Evolutionary conservation across 768 basidiomycete species (phyloP).

Genomic region (Scleroderma bovista): DNA sequence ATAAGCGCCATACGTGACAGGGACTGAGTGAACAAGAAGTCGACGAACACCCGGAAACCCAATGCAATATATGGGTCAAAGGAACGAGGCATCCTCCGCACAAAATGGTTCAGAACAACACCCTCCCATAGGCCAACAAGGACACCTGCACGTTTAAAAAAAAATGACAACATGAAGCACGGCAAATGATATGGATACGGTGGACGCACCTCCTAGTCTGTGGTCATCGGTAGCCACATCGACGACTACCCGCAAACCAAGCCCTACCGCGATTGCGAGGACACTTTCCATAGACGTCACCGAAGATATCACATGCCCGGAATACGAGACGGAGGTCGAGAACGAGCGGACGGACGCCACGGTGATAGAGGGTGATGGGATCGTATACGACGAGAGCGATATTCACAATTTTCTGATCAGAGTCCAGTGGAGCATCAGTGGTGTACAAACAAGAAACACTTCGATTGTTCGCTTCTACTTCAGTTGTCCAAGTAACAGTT

Average conservation of each 20-base stretch:
- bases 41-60: constrained; percentile 64
- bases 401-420: not conserved
- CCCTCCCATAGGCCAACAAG: constrained; percentile 80
- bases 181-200: not conserved
- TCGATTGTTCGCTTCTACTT: not conserved
- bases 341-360: constrained; percentile 29
- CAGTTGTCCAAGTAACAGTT: no score
- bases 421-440: no score
- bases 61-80: constrained; percentile 67
- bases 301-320: constrained; percentile 22
- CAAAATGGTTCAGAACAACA: constrained; percentile 65
- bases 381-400: not conserved
- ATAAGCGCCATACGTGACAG: constrained; percentile 42
- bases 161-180: constrained; percentile 1
- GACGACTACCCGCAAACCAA: constrained; percentile 58
- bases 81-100: constrained; percentile 59
- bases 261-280: constrained; percentile 61
- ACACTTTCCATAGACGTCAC: constrained; percentile 58
- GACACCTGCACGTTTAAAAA: constrained; percentile 38
- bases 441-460: no score
- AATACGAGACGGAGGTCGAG: constrained; percentile 21
- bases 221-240: constrained; percentile 38
- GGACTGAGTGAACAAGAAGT: constrained; percentile 61
- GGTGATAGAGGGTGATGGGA: constrained; percentile 6
- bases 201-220: constrained; percentile 25